These are phyloP conservation scores for Penicillium nucicola DNA, from an alignment of 495 filamentous ascomycete genomes.

Conservation along the genomic window DNA sequence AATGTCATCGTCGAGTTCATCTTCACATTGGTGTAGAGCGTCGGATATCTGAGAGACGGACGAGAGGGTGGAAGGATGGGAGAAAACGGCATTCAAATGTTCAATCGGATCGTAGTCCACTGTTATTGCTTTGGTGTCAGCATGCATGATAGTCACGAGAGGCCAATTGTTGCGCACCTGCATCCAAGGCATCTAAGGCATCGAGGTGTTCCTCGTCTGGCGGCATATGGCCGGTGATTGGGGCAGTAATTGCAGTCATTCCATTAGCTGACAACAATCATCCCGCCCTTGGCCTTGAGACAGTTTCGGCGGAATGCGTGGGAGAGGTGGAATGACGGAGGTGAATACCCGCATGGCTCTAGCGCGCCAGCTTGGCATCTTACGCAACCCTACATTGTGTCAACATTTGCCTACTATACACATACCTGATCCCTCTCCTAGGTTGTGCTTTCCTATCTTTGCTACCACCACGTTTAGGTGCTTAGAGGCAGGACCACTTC, in stretches of 20 bases:
- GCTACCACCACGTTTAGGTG: no score
- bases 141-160: conserved; percentile 1
- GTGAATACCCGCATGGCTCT: conserved; percentile 16
- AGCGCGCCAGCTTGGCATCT: conserved; percentile 26
- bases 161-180: conserved; percentile 29
- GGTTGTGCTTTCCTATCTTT: no score
- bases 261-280: conserved; percentile 37
- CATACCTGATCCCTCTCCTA: no score
- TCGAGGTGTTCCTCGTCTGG: conserved; percentile 36
- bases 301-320: conserved; percentile 18
- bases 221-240: conserved; percentile 38
- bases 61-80: conserved; percentile 82
- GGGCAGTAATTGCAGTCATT: conserved; percentile 37
- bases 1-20: conserved; percentile 83
- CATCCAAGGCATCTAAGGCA: conserved; percentile 44
- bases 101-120: conserved; percentile 92
- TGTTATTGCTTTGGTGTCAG: conserved; percentile 36
- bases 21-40: conserved; percentile 70
- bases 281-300: conserved; percentile 21
- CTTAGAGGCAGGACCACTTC: no score
- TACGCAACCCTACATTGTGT: conserved; percentile 10
- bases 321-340: conserved; percentile 1
- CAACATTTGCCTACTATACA: no score
- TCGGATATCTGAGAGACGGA: conserved; percentile 69
- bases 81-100: conserved; percentile 92